Evolutionary conservation across 2,329 filamentous ascomycete genomes (phyloP).

Genomic region (Albifimbria verrucaria): DNA sequence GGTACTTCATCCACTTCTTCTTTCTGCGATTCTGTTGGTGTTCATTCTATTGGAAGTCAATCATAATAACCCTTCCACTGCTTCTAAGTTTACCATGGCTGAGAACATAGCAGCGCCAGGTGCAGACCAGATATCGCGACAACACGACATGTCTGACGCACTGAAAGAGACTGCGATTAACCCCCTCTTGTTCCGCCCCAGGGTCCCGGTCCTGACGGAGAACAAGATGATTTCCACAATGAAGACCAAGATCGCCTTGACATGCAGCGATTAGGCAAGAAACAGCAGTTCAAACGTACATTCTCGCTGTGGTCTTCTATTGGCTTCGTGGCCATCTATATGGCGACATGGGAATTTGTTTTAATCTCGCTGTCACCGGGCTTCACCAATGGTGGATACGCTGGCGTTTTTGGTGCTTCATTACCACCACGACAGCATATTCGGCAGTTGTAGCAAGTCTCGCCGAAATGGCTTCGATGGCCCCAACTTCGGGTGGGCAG

Average conservation of each 20-base stretch:
- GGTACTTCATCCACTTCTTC: too few relatives aligned
- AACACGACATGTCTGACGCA: background rate
- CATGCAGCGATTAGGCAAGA: slow-evolving; percentile 3
- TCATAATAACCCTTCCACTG: too few relatives aligned
- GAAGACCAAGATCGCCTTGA: slow-evolving; percentile 1
- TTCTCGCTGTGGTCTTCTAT: slow-evolving; percentile 14
- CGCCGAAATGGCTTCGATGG: slow-evolving; percentile 34
- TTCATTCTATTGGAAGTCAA: too few relatives aligned
- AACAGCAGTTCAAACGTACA: slow-evolving; percentile 16
- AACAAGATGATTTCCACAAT: slow-evolving; percentile 2
- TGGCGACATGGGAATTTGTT: slow-evolving; percentile 20
- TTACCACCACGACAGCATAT: slow-evolving; percentile 14
- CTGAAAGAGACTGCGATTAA: background rate
- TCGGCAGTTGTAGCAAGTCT: slow-evolving; percentile 11
- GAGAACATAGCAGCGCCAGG: too few relatives aligned
- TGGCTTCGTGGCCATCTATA: slow-evolving; percentile 21
- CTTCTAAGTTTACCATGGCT: too few relatives aligned
- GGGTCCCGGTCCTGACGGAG: background rate
- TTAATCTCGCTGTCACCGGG: slow-evolving; percentile 14
- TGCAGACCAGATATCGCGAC: too few relatives aligned
- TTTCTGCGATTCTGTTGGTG: too few relatives aligned
- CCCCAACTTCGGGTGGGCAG: slow-evolving; percentile 50
- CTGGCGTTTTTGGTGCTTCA: slow-evolving; percentile 19
- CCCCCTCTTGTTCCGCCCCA: background rate
- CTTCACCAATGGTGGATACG: slow-evolving; percentile 15